phyloP scores from a whole-genome alignment of 2,329 filamentous ascomycete species.

The Dichotomopilus funicola region DNA sequence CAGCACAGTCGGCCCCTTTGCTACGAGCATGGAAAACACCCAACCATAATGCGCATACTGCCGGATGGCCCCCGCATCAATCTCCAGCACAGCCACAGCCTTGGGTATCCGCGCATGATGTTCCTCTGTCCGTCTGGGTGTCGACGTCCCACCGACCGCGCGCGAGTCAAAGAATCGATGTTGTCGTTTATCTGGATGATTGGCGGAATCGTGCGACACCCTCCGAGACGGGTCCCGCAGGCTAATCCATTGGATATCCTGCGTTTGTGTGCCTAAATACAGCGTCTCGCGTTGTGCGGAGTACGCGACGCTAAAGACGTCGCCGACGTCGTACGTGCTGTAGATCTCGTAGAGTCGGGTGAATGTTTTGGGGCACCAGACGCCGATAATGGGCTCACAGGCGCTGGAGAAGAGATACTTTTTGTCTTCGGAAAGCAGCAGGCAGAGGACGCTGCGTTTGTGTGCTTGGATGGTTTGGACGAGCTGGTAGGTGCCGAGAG shows the following conservation, averaged over 20 bases:
- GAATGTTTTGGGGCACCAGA: conserved; percentile 77
- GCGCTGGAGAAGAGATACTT: conserved; percentile 82
- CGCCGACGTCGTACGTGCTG: conserved; percentile 87
- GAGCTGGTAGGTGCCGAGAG: conserved; percentile 78
- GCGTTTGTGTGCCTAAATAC: conserved; percentile 91
- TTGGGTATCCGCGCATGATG: conserved; percentile 49
- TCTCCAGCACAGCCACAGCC: conserved; percentile 60
- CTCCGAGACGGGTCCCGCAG: conserved; percentile 57
- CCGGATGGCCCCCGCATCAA: conserved; percentile 70
- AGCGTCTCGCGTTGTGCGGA: conserved; percentile 72
- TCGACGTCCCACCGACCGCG: conserved; percentile 73
- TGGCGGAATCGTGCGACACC: conserved; percentile 55
- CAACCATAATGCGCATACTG: conserved; percentile 95
- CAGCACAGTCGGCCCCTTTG: conserved; percentile 60
- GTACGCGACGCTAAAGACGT: conserved; percentile 93
- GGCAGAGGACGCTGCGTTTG: conserved; percentile 79
- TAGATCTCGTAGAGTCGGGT: conserved; percentile 81
- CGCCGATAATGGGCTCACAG: conserved; percentile 88
- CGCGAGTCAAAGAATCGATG: conserved; percentile 91
- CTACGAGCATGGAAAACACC: conserved; percentile 90
- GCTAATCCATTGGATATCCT: conserved; percentile 87
- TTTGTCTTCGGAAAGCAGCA: conserved; percentile 65
- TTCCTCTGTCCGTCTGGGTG: conserved; percentile 62
- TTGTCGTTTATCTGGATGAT: conserved; percentile 68
- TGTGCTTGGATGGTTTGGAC: conserved; percentile 78